Base-by-base conservation (phyloP, 2,329 filamentous ascomycete species). In the Fusarium sp. region DNA sequence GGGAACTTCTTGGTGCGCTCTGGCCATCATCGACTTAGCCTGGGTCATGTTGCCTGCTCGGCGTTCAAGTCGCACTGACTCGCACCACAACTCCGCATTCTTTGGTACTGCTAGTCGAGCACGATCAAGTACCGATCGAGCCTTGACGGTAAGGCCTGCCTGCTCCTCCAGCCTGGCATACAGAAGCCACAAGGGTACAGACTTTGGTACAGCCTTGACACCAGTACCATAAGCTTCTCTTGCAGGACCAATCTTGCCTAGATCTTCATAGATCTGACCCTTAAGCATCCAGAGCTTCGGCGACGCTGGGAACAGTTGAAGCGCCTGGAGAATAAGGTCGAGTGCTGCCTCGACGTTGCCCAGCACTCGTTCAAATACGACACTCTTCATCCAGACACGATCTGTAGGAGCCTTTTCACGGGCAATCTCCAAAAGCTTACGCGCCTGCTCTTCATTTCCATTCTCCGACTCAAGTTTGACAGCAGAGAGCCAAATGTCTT, bases 221-320 rank as follows among this genome's bases (percentile, higher is more conserved):
- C 96, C 96, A 7, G 93, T 91, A 63, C 88, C 89, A 80, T 96
- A 98, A 0, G 95, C 94, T 79, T 98, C 94, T 48, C 96, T 90
- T 5, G 96, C 96, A 80, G 96, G 92, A 0, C 92, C 90, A 16
- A 92, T 83, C 82, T 94, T 94, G 74, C 88, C 90, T 48, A 94
- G 87, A 45, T 90, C 87, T 77, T 98, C 92, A 84, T 99, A 99
- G 68, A 98, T 96, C 78, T 99, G 96, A 0, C 97, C 96, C 82
- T 99, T 99, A 84, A 97, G 93, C 92, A 98, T 98, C 91, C 95
- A 98, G 25, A 99, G 86, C 81, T 98, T 98, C 55, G 93, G 87
- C 15, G 92, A 89, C 46, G 90, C 88, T 1, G 96, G 95, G 83
- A 97, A 99, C 12, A 93, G 87, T 71, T 94, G 91, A 38, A 99